Percentiles rank a stretch among this genome's conserved stretches.
Evolutionary conservation across 768 basidiomycete species (phyloP).

Genomic region (Panaeolus cyanescens): DNA sequence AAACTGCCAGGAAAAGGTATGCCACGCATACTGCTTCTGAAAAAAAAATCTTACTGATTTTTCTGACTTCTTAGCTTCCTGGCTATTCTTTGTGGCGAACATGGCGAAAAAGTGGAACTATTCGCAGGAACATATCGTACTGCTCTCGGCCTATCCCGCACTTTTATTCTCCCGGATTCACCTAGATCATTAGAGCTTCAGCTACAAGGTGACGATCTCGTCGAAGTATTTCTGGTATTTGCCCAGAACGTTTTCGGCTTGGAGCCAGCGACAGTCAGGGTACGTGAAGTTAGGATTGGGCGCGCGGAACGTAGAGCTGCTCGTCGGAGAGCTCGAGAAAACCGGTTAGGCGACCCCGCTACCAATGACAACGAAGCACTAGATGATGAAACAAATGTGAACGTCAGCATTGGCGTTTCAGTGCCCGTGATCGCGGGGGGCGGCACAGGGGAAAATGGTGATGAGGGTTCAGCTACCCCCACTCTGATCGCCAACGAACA

Average conservation of each 20-base stretch:
- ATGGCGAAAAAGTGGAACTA: constrained; percentile 90
- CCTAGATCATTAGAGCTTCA: constrained; percentile 86
- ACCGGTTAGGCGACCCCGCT: constrained; percentile 44
- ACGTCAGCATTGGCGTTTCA: constrained; percentile 64
- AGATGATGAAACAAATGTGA: constrained; percentile 60
- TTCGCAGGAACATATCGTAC: constrained; percentile 91
- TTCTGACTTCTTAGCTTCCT: constrained; percentile 61
- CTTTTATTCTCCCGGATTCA: constrained; percentile 90
- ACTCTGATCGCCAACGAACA: constrained; percentile 44
- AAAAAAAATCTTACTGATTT: not conserved
- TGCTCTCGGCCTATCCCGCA: constrained; percentile 88
- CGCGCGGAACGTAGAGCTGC: constrained; percentile 87
- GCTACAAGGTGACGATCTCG: constrained; percentile 89
- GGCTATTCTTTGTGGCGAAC: constrained; percentile 90
- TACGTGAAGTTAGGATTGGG: constrained; percentile 91
- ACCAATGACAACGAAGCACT: constrained; percentile 46
- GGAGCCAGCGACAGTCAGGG: constrained; percentile 90
- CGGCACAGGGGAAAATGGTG: constrained; percentile 34
- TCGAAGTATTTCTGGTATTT: constrained; percentile 90
- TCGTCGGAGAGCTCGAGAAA: constrained; percentile 75
- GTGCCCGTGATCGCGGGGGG: constrained; percentile 43
- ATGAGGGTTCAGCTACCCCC: constrained; percentile 34
- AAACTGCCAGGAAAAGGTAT: constrained; percentile 87
- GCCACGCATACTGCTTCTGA: constrained; percentile 12
- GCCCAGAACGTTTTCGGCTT: constrained; percentile 90